Conservation (phyloP, 352 stramenopile species). For the Thraustotheca clavata region DNA sequence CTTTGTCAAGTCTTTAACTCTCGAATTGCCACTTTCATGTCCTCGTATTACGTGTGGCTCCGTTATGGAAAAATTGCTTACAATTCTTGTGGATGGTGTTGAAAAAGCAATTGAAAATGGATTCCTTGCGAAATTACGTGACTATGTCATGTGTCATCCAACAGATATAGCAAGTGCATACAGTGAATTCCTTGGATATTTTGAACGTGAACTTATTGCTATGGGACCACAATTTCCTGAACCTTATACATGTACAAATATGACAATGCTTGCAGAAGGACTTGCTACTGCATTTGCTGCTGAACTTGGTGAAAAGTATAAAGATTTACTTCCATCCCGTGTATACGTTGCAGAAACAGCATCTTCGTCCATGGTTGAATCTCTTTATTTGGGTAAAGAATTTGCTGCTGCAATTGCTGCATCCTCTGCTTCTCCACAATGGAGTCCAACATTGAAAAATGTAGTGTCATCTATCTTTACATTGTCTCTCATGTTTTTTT, state of each 20-base stretch:
- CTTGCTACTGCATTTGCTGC: slow-evolving; percentile 17
- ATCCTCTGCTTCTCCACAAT: slow-evolving; percentile 2
- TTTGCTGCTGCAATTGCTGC: not conserved
- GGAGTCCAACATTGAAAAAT: slow-evolving; percentile 15
- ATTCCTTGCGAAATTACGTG: slow-evolving; percentile 18
- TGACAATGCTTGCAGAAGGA: not conserved
- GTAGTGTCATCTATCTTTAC: not conserved
- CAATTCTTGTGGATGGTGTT: slow-evolving; percentile 10
- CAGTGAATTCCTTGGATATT: slow-evolving; percentile 11
- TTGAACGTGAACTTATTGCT: slow-evolving; percentile 1
- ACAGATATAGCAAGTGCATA: slow-evolving; percentile 7
- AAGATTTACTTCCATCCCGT: slow-evolving; percentile 28
- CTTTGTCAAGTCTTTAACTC: slow-evolving; percentile 11
- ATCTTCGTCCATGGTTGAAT: not conserved
- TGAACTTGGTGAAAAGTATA: slow-evolving; percentile 37
- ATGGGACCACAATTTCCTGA: not conserved
- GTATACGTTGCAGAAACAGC: not conserved
- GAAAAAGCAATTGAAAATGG: not conserved
- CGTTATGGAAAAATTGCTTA: slow-evolving; percentile 10
- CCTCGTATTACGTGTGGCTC: slow-evolving; percentile 15
- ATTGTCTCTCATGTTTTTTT: no score
- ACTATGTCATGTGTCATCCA: slow-evolving; percentile 13
- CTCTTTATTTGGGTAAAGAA: slow-evolving; percentile 18
- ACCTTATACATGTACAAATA: not conserved
- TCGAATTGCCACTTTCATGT: slow-evolving; percentile 10